phyloP scores from a whole-genome alignment of 2,329 filamentous ascomycete genomes.

The Fusarium continuum region DNA sequence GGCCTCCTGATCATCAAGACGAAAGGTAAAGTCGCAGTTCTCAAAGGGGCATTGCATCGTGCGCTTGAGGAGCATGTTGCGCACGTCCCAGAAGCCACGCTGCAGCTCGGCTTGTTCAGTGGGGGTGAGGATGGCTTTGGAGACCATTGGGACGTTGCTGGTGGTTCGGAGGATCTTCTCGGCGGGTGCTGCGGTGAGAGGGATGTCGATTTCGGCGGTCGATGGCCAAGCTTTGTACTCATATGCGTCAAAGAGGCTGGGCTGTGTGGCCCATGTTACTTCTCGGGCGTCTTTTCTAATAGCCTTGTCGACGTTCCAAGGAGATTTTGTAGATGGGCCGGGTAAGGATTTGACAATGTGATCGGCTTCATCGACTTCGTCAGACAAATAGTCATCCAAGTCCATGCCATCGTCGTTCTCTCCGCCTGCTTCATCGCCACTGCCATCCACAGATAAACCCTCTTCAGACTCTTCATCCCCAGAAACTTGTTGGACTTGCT shows the following conservation, averaged over 20 bases:
- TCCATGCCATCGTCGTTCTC: not conserved
- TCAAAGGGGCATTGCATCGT: conserved; percentile 51
- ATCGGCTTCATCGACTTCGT: not conserved
- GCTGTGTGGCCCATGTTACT: conserved; percentile 40
- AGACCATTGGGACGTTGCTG: conserved; percentile 49
- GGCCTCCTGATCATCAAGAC: conserved; percentile 39
- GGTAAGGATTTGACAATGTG: not conserved
- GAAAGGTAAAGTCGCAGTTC: conserved; percentile 50
- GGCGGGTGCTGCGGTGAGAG: conserved; percentile 34
- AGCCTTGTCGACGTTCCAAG: not conserved
- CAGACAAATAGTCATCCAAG: not conserved
- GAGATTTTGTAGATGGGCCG: not conserved
- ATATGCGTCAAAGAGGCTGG: conserved; percentile 29
- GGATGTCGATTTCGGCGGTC: conserved; percentile 13
- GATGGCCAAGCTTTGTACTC: conserved; percentile 17
- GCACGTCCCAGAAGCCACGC: not conserved
- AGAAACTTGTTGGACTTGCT: no score
- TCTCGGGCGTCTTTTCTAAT: not conserved
- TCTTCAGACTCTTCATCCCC: not conserved
- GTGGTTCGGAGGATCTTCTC: conserved; percentile 51
- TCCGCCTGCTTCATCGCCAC: not conserved
- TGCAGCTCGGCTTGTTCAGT: conserved; percentile 53
- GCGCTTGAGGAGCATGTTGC: conserved; percentile 40
- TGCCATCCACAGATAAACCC: not conserved
- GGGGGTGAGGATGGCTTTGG: conserved; percentile 52